A percentile compares a stretch with the other conserved stretches of the same genome.
phyloP scores from a whole-genome alignment of 116 monocot species.

The Papilionanthe hybrid region DNA sequence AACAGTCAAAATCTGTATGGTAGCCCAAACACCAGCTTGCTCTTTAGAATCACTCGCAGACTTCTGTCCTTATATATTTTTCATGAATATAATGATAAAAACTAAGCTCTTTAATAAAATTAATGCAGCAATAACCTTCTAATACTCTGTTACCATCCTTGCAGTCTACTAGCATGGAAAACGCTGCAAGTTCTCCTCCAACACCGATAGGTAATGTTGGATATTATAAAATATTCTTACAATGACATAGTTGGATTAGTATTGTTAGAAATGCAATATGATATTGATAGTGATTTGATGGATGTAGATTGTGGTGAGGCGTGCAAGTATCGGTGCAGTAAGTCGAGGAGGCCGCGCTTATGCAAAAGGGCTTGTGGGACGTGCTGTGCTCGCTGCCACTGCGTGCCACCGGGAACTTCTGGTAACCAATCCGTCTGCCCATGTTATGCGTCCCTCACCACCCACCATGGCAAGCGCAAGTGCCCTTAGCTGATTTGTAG shows the following conservation, averaged over 20 bases:
- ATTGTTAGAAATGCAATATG: too few relatives aligned
- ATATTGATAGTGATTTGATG: too few relatives aligned
- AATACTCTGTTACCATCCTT: not conserved
- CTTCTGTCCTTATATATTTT: too few relatives aligned
- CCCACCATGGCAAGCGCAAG: constrained; percentile 3
- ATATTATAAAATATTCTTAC: too few relatives aligned
- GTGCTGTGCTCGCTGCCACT: constrained; percentile 11
- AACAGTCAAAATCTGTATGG: too few relatives aligned
- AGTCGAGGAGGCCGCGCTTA: not conserved
- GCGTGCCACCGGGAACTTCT: constrained; percentile 14
- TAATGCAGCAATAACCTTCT: too few relatives aligned
- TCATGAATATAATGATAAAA: too few relatives aligned
- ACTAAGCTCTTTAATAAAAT: too few relatives aligned
- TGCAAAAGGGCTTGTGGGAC: constrained; percentile 9
- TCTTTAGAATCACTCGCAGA: too few relatives aligned
- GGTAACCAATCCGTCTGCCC: constrained; percentile 8
- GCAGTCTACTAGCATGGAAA: not conserved
- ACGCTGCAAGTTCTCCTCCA: not conserved
- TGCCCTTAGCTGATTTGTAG: constrained; percentile 4
- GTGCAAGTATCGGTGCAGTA: constrained; percentile 9
- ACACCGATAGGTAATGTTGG: too few relatives aligned
- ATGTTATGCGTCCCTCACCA: constrained; percentile 7
- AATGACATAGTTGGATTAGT: too few relatives aligned
- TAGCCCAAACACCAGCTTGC: too few relatives aligned
- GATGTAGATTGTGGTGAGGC: not conserved